Evolutionary conservation across 768 basidiomycete genomes (phyloP).

Genomic region (Pulveroboletus sp.): DNA sequence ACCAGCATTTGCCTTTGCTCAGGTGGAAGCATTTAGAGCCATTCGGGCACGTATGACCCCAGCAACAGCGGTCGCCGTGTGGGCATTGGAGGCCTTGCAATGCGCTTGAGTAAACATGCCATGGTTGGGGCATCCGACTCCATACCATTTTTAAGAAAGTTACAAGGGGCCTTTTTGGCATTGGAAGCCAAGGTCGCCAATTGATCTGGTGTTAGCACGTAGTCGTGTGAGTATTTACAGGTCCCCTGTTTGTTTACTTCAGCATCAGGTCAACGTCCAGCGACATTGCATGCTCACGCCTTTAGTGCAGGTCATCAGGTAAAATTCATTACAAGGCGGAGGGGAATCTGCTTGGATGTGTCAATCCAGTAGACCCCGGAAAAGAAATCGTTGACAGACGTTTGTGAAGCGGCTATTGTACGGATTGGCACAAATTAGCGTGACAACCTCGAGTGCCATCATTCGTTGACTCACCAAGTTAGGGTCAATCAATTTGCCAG

Average conservation of each 20-base stretch:
- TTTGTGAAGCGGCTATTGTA: constrained; percentile 65
- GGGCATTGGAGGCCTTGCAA: constrained; percentile 62
- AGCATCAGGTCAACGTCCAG: constrained; percentile 13
- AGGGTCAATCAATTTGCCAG: constrained; percentile 50
- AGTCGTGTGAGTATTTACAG: constrained; percentile 85
- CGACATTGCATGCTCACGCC: constrained; percentile 42
- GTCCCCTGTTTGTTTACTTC: constrained; percentile 37
- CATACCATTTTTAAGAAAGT: constrained; percentile 74
- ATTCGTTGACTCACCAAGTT: constrained; percentile 45
- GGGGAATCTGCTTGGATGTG: constrained; percentile 53
- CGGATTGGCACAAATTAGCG: constrained; percentile 8
- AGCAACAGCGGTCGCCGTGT: constrained; percentile 72
- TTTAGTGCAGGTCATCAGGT: constrained; percentile 79
- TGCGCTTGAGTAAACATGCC: constrained; percentile 2
- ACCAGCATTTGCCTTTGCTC: constrained; percentile 83
- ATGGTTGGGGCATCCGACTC: background rate
- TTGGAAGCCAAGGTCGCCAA: constrained; percentile 64
- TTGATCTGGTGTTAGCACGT: constrained; percentile 66
- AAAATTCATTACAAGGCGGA: constrained; percentile 82
- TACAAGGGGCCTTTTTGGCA: constrained; percentile 84
- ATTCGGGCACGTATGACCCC: constrained; percentile 80
- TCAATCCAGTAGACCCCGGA: background rate
- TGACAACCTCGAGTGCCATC: background rate
- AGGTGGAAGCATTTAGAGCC: constrained; percentile 66
- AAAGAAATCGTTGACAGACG: constrained; percentile 42